Evolutionary conservation across 2,329 filamentous ascomycete species (phyloP).

Genomic region (Celoporthe dispersa): DNA sequence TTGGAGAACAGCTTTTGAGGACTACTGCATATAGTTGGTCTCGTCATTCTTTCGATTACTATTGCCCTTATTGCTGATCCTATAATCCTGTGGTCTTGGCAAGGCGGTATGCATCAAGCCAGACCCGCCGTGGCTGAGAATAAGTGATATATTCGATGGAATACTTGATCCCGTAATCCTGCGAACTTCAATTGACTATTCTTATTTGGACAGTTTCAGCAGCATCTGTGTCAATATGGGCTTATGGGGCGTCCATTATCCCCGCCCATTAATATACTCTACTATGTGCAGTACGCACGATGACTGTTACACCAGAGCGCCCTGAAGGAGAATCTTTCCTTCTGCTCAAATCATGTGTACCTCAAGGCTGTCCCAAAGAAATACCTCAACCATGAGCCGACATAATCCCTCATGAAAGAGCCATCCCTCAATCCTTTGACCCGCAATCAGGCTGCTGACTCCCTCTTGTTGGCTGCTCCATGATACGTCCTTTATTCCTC

Average conservation of each 20-base stretch:
- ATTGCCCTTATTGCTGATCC: background rate
- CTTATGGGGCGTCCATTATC: background rate
- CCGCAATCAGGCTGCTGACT: background rate
- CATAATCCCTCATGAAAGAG: background rate
- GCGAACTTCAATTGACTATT: background rate
- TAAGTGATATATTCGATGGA: background rate
- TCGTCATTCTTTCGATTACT: background rate
- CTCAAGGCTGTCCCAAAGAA: background rate
- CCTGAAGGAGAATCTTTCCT: no score
- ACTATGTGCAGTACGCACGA: background rate
- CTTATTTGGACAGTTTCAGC: background rate
- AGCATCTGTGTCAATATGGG: background rate
- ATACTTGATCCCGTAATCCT: background rate
- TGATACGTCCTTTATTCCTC: background rate
- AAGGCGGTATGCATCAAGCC: background rate
- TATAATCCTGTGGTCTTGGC: background rate
- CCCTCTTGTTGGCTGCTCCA: background rate
- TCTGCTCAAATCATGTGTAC: no score
- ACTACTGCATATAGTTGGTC: background rate
- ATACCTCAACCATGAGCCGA: background rate
- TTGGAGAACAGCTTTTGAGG: background rate
- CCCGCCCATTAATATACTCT: no score
- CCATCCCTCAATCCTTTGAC: background rate
- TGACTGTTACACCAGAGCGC: background rate
- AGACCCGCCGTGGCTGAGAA: background rate